Evolutionary conservation across 2,329 filamentous ascomycete genomes (phyloP).

Genomic region (Graphium sp.): DNA sequence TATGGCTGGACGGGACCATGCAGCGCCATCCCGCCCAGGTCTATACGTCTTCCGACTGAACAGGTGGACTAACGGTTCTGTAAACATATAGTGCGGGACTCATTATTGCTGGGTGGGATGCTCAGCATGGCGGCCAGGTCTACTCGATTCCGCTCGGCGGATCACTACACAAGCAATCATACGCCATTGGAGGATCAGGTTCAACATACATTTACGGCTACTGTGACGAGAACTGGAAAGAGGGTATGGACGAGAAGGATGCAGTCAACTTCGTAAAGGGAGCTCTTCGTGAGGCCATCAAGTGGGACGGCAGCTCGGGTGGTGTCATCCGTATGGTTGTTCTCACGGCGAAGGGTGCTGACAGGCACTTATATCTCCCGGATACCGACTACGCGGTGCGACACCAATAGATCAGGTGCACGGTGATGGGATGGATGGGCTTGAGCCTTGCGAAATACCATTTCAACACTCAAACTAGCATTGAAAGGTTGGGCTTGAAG

Average conservation of each 20-base stretch:
- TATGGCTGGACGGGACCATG: too few species aligned
- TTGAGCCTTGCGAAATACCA: too few species aligned
- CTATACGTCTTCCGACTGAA: background rate
- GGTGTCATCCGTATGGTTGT: conserved; percentile 98
- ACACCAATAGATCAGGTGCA: conserved; percentile 35
- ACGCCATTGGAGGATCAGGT: conserved; percentile 88
- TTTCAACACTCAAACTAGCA: too few species aligned
- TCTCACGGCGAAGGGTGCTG: conserved; percentile 72
- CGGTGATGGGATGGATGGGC: too few species aligned
- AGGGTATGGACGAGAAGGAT: conserved; percentile 83
- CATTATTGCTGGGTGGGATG: conserved; percentile 97
- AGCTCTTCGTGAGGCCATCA: conserved; percentile 84
- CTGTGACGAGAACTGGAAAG: conserved; percentile 90
- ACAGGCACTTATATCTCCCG: conserved; percentile 88
- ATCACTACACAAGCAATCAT: conserved; percentile 92
- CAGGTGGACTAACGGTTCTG: conserved; percentile 6
- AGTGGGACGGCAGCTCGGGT: conserved; percentile 97
- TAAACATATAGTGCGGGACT: conserved; percentile 57
- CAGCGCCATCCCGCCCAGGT: too few species aligned
- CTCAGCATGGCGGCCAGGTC: conserved; percentile 86
- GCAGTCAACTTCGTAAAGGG: conserved; percentile 88
- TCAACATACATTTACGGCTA: conserved; percentile 99
- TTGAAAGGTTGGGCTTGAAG: too few species aligned
- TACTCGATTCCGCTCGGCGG: conserved; percentile 95
- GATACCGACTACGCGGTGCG: conserved; percentile 70